Conservation (phyloP, 345 rosid species). For the Rubroshorea leprosula region DNA sequence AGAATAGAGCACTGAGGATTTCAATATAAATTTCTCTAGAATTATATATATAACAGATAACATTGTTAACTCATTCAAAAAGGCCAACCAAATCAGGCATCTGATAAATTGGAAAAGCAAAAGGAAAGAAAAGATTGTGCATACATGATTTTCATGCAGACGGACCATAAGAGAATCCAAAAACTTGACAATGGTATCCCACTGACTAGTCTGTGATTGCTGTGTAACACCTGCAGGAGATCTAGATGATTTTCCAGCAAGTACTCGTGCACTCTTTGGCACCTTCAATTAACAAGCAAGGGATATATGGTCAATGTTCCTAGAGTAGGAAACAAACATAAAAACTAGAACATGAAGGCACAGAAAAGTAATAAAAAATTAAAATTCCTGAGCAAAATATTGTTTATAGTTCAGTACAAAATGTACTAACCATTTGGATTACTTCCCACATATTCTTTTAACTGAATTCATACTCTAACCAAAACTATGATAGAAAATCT, state of each 20-base stretch:
- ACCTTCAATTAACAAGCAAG: constrained; percentile 39
- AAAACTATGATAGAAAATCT: too few species aligned
- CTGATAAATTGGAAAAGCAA: neutral
- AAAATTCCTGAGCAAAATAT: neutral
- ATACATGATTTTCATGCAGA: constrained; percentile 78
- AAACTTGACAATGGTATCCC: constrained; percentile 89
- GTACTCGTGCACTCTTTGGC: constrained; percentile 67
- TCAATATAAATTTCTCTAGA: neutral
- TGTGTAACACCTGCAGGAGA: constrained; percentile 61
- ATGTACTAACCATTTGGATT: too few species aligned
- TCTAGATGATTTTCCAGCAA: constrained; percentile 73
- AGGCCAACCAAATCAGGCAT: neutral
- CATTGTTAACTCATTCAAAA: neutral
- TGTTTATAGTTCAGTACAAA: neutral
- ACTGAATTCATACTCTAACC: too few species aligned
- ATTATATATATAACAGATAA: too few species aligned
- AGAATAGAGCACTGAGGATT: constrained; percentile 5
- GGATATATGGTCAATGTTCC: neutral
- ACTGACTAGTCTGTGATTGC: constrained; percentile 59
- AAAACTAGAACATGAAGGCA: constrained; percentile 1
- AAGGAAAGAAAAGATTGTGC: constrained; percentile 21
- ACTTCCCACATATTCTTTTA: too few species aligned
- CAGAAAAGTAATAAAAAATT: neutral
- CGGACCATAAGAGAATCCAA: constrained; percentile 81
- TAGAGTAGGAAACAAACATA: constrained; percentile 3